Conservation (phyloP, 345 rosid genomes). For the Acer campestre region DNA sequence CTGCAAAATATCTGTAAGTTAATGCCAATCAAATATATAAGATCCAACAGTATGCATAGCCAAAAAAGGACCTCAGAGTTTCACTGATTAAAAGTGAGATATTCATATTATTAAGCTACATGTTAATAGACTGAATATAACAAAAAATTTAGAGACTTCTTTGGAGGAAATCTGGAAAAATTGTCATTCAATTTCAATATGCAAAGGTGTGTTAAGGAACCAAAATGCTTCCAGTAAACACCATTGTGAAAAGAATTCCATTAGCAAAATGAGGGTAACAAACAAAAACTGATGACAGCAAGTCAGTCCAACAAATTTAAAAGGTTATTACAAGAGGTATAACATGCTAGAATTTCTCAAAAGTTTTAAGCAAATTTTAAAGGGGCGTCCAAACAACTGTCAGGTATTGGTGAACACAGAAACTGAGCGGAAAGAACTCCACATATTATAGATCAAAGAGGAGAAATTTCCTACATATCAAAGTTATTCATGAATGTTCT, state of each 20-base stretch:
- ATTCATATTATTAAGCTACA: background rate
- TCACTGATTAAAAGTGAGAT: background rate
- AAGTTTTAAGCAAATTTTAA: background rate
- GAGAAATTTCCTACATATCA: background rate
- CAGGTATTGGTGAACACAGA: background rate
- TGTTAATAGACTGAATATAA: background rate
- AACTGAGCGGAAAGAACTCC: background rate
- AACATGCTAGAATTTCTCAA: background rate
- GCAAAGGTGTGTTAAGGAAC: background rate
- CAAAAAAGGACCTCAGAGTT: constrained; percentile 10
- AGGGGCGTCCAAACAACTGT: background rate
- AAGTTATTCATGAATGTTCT: background rate
- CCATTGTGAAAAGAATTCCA: background rate
- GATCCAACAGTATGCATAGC: constrained; percentile 1
- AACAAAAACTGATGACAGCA: background rate
- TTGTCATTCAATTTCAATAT: background rate
- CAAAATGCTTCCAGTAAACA: background rate
- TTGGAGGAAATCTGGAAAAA: background rate
- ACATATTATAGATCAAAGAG: background rate
- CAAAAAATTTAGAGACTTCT: background rate
- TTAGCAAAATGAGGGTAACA: background rate
- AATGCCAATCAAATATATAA: background rate
- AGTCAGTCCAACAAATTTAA: too few relatives aligned
- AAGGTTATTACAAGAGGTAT: background rate
- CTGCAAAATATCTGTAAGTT: constrained; percentile 42